Base-by-base conservation (phyloP, 2,329 filamentous ascomycete species). In the Trichophyton benhamiae region DNA sequence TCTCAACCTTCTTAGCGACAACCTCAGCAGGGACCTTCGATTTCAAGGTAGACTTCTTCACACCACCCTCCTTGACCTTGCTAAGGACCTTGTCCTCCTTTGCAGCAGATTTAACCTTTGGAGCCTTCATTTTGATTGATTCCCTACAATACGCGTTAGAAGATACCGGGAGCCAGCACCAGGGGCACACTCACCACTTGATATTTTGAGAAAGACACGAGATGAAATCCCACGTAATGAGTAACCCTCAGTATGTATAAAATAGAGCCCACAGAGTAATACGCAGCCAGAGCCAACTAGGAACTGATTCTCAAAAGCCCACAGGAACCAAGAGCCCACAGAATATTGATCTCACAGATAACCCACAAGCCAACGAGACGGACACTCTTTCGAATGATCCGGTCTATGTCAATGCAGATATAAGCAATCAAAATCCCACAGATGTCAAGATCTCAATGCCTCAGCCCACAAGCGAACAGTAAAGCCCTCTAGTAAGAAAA, bases 51-150 rank as follows among this genome's bases (percentile, higher is more conserved):
- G 74, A 66, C 72, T 79, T 79, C 66, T 72, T 71, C 61, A 79
- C 72, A 64, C 72, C 76, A 63, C 72, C 71, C 65, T 74, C 72
- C 72, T 79, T 79, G 68, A 78, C 77, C 71, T 78, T 78, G 70
- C 67, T 72, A 66, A 78, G 63, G 66, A 72, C 67, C 72, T 77
- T 77, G 69, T 72, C 69, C 63, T 71, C 66, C 68, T 77, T 76
- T 62, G 76, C 69, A 58, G 63, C 68, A 61, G 69, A 65, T 71
- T 78, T 77, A 61, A 74, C 72, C 71, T 78, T 78, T 57, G 75
- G 76, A 74, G 77, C 77, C 67, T 68, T 76, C 69, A 68, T 67
- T 69, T 62, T 42, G 30, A n/a, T 58, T 42, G 30, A n/a, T 58
- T 58, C 49, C 49, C 49, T 53, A 6, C 33, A 30, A 30, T 15